Base-by-base conservation (phyloP, 164 flowering plant species). In the Buxus sempervirens region DNA sequence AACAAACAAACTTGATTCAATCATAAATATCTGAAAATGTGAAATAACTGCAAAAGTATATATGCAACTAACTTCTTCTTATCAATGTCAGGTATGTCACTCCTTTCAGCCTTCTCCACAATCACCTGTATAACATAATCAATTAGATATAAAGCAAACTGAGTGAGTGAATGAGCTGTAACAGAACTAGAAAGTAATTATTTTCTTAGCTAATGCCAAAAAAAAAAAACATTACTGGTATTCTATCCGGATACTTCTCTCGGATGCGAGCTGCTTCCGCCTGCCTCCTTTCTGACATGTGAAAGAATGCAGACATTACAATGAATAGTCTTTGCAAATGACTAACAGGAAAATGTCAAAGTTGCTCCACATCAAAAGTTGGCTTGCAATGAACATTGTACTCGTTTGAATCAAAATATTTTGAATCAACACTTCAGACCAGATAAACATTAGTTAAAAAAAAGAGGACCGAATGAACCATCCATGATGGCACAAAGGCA, bases 191-290 rank as follows among this genome's bases (percentile, higher is more conserved):
- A 49, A 15, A 45, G 20, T 26, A 22, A 20, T 0, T 24, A 51
- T 3, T 19, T 22, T 58, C 28, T 0, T 28, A 20, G 23, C 0
- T 25, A 14, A 7, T 27, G 41, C 62, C 41, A 19, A 2, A 23
- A 5, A 5, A 14, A 41, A 26, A 26, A 55, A 19, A 27, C 18
- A 76, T 55, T 83, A 91, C 97, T 24, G 97, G 97, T 22, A 91
- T 86, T 79, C 97, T 82, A 73, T 91, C 95, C 23, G 95, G 90
- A 68, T 91, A 91, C 77, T 89, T 89, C 83, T 86, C 94, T 74
- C 94, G 79, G 66, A 91, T 91, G 6, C 94, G 90, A 66, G 86
- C 79, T 70, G 94, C 87, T 83, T 91, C 97, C 15, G 92, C 93
- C 73, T 87, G 94, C 76, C 94, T 85, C 82, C 85, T 89, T 69